These are phyloP conservation scores for Trichoderma gracile DNA, from an alignment of 2,329 filamentous ascomycete species.

Conservation along the genomic window DNA sequence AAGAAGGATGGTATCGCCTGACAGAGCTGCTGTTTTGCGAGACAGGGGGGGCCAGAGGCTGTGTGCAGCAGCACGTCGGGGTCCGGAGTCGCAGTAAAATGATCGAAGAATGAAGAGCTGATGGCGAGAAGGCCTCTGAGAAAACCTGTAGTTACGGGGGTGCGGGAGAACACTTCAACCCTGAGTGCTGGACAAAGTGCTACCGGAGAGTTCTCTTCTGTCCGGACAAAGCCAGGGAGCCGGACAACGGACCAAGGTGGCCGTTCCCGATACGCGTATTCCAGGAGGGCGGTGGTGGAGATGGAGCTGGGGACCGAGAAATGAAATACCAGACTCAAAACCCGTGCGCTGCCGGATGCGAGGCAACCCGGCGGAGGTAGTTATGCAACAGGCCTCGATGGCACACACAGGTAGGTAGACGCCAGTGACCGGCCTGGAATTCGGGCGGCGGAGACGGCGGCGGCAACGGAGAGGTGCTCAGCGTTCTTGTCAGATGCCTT, in stretches of 20 bases:
- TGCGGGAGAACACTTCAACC: background rate
- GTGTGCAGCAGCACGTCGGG: conserved; percentile 9
- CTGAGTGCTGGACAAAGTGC: conserved; percentile 2
- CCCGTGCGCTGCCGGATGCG: conserved; percentile 6
- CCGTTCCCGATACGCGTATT: conserved; percentile 22
- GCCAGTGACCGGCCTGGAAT: background rate
- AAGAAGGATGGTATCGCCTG: conserved; percentile 6
- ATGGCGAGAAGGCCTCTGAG: conserved; percentile 11
- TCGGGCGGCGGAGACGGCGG: conserved; percentile 15
- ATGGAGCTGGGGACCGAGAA: conserved; percentile 13
- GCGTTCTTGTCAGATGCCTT: conserved; percentile 3
- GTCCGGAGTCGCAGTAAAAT: conserved; percentile 9
- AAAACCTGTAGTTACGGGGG: conserved; percentile 10
- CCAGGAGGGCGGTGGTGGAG: conserved; percentile 10
- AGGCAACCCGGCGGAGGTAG: conserved; percentile 2
- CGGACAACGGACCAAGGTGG: conserved; percentile 10
- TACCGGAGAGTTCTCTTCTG: conserved; percentile 17
- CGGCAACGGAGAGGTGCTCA: conserved; percentile 7
- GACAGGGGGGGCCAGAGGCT: conserved; percentile 20
- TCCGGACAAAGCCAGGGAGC: conserved; percentile 20
- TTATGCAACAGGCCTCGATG: background rate
- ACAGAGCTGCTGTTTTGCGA: background rate
- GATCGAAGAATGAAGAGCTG: conserved; percentile 11
- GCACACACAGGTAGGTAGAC: background rate
- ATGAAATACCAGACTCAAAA: conserved; percentile 1